Evolutionary conservation across 2,329 filamentous ascomycete genomes (phyloP).

Genomic region (Phialophora macrospora): DNA sequence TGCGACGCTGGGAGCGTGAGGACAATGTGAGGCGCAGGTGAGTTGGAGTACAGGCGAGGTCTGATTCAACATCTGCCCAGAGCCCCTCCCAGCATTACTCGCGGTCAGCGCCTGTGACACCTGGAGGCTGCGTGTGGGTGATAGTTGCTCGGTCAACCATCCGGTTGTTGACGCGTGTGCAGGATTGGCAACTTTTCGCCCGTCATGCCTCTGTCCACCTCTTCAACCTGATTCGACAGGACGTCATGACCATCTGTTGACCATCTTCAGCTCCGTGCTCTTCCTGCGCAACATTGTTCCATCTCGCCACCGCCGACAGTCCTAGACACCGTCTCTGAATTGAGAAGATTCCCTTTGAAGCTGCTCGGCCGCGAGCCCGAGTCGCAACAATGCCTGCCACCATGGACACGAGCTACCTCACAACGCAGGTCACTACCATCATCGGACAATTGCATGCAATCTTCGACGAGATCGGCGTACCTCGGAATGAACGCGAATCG

Average conservation of each 20-base stretch:
- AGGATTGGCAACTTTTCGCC: conserved; percentile 1
- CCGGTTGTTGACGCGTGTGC: conserved; percentile 1
- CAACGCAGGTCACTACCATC: conserved; percentile 93
- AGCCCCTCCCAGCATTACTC: not conserved
- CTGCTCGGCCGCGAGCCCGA: conserved; percentile 33
- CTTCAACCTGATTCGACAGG: conserved; percentile 30
- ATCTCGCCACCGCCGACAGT: conserved; percentile 17
- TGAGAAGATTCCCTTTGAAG: conserved; percentile 13
- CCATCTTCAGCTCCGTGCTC: conserved; percentile 24
- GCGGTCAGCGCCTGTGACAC: not conserved
- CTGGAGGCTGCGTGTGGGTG: not conserved
- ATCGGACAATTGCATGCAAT: conserved; percentile 90
- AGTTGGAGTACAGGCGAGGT: not conserved
- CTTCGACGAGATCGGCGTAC: conserved; percentile 97
- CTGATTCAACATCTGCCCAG: not conserved
- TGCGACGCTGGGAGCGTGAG: not conserved
- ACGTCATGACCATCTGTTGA: conserved; percentile 34
- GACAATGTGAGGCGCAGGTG: not conserved
- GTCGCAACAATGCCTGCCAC: conserved; percentile 38
- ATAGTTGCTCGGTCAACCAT: conserved; percentile 27
- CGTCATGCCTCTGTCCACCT: conserved; percentile 15
- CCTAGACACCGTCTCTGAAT: not conserved
- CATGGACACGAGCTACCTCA: conserved; percentile 92
- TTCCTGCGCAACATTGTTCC: not conserved
- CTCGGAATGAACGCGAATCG: conserved; percentile 85